These are phyloP conservation scores for Metschnikowia vanudenii DNA, from an alignment of 805 yeast genomes.

Conservation along the genomic window DNA sequence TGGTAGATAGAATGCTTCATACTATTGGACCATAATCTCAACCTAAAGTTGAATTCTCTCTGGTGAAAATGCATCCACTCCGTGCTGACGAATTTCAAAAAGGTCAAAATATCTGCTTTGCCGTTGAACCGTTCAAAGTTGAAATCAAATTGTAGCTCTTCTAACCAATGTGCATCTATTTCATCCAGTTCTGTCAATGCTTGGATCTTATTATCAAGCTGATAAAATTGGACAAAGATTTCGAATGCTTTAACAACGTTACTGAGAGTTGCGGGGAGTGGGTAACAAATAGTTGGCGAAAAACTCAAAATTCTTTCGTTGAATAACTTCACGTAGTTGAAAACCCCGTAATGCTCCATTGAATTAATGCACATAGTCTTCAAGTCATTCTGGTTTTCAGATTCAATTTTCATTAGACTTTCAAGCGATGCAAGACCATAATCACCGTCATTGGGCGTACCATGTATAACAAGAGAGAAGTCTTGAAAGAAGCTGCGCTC, in stretches of 20 bases:
- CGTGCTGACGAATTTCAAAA: slow-evolving; percentile 37
- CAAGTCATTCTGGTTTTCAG: slow-evolving; percentile 17
- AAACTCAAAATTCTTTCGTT: slow-evolving; percentile 63
- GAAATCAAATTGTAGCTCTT: slow-evolving; percentile 27
- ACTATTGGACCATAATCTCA: slow-evolving; percentile 49
- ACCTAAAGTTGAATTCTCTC: slow-evolving; percentile 46
- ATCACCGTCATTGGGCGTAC: not conserved
- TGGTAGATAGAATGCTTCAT: slow-evolving; percentile 38
- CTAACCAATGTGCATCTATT: slow-evolving; percentile 26
- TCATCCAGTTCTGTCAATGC: slow-evolving; percentile 25
- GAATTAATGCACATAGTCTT: slow-evolving; percentile 19
- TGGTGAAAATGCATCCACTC: slow-evolving; percentile 42
- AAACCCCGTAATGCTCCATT: slow-evolving; percentile 33
- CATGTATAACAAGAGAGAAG: slow-evolving; percentile 10
- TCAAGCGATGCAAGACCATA: slow-evolving; percentile 9
- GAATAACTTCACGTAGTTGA: slow-evolving; percentile 37
- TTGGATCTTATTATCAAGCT: slow-evolving; percentile 24
- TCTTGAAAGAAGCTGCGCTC: slow-evolving; percentile 46
- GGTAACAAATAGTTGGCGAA: slow-evolving; percentile 80
- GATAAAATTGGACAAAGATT: slow-evolving; percentile 25
- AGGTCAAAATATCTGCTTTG: slow-evolving; percentile 32
- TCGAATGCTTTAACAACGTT: slow-evolving; percentile 55
- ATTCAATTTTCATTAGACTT: slow-evolving; percentile 3
- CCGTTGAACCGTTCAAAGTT: slow-evolving; percentile 30
- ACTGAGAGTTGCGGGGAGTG: slow-evolving; percentile 61